phyloP scores from a whole-genome alignment of 805 yeast species.

The Teunomyces stri region DNA sequence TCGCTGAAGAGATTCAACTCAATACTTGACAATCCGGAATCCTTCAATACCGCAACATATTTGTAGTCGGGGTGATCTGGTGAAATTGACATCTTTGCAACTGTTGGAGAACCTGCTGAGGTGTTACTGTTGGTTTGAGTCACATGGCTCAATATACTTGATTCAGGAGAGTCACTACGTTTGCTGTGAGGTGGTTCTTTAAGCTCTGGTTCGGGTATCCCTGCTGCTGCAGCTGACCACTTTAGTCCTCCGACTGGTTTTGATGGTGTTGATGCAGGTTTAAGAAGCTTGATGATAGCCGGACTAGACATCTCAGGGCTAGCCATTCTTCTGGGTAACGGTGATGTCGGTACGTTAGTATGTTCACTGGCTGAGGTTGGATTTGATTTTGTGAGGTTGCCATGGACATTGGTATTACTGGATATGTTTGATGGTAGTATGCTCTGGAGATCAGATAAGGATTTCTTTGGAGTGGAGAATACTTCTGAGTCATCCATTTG shows the following conservation, averaged over 20 bases:
- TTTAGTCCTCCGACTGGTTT: slow-evolving; percentile 54
- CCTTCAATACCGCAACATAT: slow-evolving; percentile 27
- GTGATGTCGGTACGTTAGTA: slow-evolving; percentile 6
- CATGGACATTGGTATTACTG: neutral
- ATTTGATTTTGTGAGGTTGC: neutral
- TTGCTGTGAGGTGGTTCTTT: slow-evolving; percentile 3
- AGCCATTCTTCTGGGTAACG: slow-evolving; percentile 8
- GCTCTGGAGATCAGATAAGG: slow-evolving; percentile 1
- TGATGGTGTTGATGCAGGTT: slow-evolving; percentile 55
- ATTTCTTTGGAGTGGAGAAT: slow-evolving; percentile 6
- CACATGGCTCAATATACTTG: neutral
- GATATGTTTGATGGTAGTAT: neutral
- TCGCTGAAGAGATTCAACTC: slow-evolving; percentile 38
- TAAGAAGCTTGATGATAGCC: slow-evolving; percentile 42
- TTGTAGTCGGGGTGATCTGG: slow-evolving; percentile 3
- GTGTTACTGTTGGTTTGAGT: neutral
- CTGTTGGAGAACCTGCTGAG: neutral
- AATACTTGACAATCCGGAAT: slow-evolving; percentile 27
- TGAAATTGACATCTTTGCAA: neutral
- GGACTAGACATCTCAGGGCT: slow-evolving; percentile 34
- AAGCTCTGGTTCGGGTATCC: slow-evolving; percentile 18
- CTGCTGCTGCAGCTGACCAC: slow-evolving; percentile 54
- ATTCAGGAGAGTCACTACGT: slow-evolving; percentile 2
- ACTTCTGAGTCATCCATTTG: slow-evolving; percentile 13
- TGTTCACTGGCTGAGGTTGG: neutral